Base-by-base conservation (phyloP, 2,329 filamentous ascomycete genomes). In the Shiraia sp. region DNA sequence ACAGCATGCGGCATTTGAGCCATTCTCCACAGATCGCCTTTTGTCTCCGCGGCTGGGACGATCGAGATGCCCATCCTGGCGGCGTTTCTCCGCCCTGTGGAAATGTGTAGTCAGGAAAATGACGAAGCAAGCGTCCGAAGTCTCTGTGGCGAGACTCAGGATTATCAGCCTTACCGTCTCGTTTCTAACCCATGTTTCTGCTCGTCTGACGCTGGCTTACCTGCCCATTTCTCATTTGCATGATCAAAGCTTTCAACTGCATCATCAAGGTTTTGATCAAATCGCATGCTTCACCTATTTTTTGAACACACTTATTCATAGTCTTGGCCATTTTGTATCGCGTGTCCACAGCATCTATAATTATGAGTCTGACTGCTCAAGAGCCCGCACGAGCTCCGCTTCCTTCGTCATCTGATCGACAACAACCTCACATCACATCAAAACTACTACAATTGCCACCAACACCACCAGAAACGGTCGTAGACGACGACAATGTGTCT, bases 391-490 rank as follows among this genome's bases (percentile, higher is more conserved):
- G 47, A 25, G 51, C 52, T 6, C 53, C 53, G 26, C 27, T 54
- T 5, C 47, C 55, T 34, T 45, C 44, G 9, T 32, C 45, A 10
- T 33, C 46, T 45, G 40, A 57, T 15, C 46, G 40, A 33, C 42
- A 47, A 19, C 54, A 59, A 37, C 25, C 45, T 33, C 40, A 57
- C 17, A 35, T 49, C 30, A 48, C 49, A 8, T 51, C 57, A 1
- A 41, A 40, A 16, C 38, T 41, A 10, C 46, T 51, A 42, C 49
- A 50, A 33, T 32, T 68, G n/a, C 65, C 65, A 26, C 65, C 65
- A 23, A 62, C 65, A 35, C 65, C 65, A 15, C 65, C 65, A 24
- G 66, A 68, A 36, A 68, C 65, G 1, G 55, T 68, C 2, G 40
- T 63, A 25, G 63, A 65, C n/a, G 59, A 65, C 28, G 65, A 66